These are phyloP conservation scores for Artomyces pyxidatus DNA, from an alignment of 768 basidiomycete genomes.

Conservation along the genomic window DNA sequence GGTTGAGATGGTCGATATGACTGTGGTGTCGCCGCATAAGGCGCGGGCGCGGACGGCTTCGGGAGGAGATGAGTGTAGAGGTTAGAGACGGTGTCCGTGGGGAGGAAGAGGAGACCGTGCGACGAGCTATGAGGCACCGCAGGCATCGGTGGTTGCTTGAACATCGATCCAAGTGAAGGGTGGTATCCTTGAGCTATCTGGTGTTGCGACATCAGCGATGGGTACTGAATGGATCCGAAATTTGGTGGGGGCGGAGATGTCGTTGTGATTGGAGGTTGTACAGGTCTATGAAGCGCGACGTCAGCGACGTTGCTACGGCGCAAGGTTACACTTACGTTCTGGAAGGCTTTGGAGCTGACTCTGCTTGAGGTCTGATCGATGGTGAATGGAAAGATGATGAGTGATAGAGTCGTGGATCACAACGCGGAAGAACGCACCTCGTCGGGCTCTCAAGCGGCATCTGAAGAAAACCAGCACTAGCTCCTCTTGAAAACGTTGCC, in stretches of 20 bases:
- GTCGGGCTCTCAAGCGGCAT: conserved; percentile 64
- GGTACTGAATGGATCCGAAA: conserved; percentile 45
- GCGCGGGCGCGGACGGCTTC: conserved; percentile 8
- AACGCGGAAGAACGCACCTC: conserved; percentile 6
- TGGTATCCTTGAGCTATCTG: conserved; percentile 72
- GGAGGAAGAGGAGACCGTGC: conserved; percentile 13
- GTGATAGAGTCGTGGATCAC: not conserved
- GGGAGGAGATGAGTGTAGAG: conserved; percentile 16
- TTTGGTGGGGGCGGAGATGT: conserved; percentile 59
- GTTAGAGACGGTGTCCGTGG: conserved; percentile 14
- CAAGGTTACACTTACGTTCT: conserved; percentile 14
- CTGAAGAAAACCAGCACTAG: conserved; percentile 15
- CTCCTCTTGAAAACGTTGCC: not conserved
- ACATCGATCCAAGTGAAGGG: conserved; percentile 75
- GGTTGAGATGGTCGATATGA: conserved; percentile 9
- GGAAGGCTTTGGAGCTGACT: conserved; percentile 17
- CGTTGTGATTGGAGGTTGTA: conserved; percentile 49
- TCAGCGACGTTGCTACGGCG: not conserved
- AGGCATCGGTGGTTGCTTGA: conserved; percentile 25
- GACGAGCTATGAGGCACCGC: no score
- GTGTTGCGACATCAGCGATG: conserved; percentile 71
- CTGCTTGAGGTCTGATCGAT: conserved; percentile 35
- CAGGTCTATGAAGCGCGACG: conserved; percentile 5
- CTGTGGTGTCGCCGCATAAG: not conserved
- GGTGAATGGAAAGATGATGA: conserved; percentile 30